phyloP scores from a whole-genome alignment of 768 basidiomycete species.

The Lepiota brunneoincarnata region DNA sequence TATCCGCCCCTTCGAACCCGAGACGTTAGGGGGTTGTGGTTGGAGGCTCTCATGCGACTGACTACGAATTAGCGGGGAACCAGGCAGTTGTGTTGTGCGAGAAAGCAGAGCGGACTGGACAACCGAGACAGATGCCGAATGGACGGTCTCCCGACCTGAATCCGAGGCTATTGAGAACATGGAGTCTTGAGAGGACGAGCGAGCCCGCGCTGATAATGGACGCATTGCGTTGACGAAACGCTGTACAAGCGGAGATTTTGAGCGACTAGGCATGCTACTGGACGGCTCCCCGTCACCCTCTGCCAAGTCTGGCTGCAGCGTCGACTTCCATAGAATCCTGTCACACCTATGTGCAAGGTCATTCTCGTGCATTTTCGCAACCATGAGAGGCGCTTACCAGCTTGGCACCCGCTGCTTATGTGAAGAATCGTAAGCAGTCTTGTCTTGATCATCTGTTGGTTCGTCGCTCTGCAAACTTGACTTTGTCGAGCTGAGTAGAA shows the following conservation, averaged over 20 bases:
- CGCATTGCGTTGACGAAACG: conserved; percentile 35
- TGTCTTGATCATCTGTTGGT: conserved; percentile 37
- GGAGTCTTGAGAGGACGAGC: conserved; percentile 1
- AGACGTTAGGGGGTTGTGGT: neutral
- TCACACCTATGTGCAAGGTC: conserved; percentile 60
- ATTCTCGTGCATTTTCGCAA: neutral
- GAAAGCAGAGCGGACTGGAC: neutral
- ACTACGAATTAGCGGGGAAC: neutral
- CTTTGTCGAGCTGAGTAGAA: conserved; percentile 31
- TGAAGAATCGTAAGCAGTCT: conserved; percentile 79
- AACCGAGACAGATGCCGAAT: neutral
- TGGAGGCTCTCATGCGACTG: conserved; percentile 4
- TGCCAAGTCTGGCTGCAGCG: conserved; percentile 46
- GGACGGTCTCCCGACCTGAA: neutral
- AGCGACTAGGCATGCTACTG: conserved; percentile 17
- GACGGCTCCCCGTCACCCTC: conserved; percentile 26
- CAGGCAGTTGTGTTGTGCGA: neutral
- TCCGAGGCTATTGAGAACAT: neutral
- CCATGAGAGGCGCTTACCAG: conserved; percentile 47
- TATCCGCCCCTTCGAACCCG: neutral
- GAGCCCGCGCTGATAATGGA: conserved; percentile 17
- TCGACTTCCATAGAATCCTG: conserved; percentile 81
- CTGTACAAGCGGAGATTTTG: conserved; percentile 18
- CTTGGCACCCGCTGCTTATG: conserved; percentile 81
- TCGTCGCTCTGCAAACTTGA: conserved; percentile 32